phyloP scores from a whole-genome alignment of 2,329 filamentous ascomycete genomes.

The Onygena corvina region DNA sequence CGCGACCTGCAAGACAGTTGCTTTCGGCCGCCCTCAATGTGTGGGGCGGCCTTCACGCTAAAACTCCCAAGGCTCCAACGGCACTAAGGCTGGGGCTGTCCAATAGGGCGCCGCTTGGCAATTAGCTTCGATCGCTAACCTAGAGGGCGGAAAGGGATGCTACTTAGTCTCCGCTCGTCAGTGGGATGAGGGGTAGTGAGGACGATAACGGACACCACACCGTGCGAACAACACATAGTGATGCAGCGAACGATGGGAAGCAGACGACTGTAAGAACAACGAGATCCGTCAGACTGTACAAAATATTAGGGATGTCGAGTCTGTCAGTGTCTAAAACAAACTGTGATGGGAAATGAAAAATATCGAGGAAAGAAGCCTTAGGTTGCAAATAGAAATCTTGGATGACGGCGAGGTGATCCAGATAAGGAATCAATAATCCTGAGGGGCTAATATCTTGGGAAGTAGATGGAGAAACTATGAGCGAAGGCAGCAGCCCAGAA shows the following conservation, averaged over 20 bases:
- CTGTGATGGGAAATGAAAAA: too few species aligned
- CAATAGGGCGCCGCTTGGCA: conserved; percentile 2
- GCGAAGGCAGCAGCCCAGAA: not conserved
- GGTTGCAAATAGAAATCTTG: not conserved
- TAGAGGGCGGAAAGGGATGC: not conserved
- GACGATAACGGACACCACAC: too few species aligned
- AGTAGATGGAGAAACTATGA: not conserved
- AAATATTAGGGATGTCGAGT: too few species aligned
- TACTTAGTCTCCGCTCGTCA: not conserved
- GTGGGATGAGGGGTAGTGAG: too few species aligned
- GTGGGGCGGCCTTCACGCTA: not conserved
- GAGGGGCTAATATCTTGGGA: not conserved
- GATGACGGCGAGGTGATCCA: not conserved
- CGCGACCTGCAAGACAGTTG: conserved; percentile 1
- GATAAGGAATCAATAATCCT: not conserved
- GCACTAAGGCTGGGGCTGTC: not conserved
- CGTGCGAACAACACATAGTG: too few species aligned
- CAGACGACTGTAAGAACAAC: too few species aligned
- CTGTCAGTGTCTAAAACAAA: too few species aligned
- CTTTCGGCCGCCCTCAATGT: not conserved
- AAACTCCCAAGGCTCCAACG: conserved; percentile 7
- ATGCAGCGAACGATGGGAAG: too few species aligned
- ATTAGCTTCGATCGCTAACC: not conserved
- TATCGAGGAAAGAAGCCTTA: not conserved
- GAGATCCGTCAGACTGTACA: too few species aligned